phyloP scores from a whole-genome alignment of 2,329 filamentous ascomycete genomes.

The Hypoxylon sp. region DNA sequence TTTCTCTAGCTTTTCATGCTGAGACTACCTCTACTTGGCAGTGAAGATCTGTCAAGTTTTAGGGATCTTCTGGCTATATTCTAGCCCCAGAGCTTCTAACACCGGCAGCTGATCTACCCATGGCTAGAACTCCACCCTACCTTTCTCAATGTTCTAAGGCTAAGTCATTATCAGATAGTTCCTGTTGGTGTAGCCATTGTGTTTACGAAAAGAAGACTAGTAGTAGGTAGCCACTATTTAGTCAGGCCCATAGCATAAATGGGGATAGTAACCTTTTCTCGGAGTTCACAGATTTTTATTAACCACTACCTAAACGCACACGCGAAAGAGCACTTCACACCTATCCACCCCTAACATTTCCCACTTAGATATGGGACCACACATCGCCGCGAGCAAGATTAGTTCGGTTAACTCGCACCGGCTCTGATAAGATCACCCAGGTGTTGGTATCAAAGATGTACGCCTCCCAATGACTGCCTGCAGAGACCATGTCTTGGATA shows the following conservation, averaged over 20 bases:
- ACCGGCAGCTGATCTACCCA: background rate
- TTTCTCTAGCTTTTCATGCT: no score
- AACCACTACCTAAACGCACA: background rate
- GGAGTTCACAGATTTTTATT: background rate
- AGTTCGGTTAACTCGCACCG: background rate
- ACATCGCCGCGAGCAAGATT: background rate
- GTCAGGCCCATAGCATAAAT: background rate
- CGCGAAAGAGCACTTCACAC: background rate
- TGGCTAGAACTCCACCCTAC: background rate
- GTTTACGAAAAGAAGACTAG: background rate
- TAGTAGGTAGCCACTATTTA: background rate
- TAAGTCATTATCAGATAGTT: background rate
- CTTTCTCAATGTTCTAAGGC: background rate
- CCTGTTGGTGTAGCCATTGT: background rate
- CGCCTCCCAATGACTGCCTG: conserved; percentile 1
- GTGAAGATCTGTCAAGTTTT: background rate
- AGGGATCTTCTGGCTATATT: background rate
- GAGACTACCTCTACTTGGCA: no score
- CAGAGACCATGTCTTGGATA: conserved; percentile 1
- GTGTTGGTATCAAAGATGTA: conserved; percentile 5
- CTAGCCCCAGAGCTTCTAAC: background rate
- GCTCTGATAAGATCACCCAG: background rate
- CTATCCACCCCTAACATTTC: no score
- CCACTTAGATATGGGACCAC: background rate
- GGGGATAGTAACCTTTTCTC: background rate